Evolutionary conservation across 2,329 filamentous ascomycete species (phyloP), one percentile per base, ranked within the genome.

Genomic region (Trichoderma asperellum): DNA sequence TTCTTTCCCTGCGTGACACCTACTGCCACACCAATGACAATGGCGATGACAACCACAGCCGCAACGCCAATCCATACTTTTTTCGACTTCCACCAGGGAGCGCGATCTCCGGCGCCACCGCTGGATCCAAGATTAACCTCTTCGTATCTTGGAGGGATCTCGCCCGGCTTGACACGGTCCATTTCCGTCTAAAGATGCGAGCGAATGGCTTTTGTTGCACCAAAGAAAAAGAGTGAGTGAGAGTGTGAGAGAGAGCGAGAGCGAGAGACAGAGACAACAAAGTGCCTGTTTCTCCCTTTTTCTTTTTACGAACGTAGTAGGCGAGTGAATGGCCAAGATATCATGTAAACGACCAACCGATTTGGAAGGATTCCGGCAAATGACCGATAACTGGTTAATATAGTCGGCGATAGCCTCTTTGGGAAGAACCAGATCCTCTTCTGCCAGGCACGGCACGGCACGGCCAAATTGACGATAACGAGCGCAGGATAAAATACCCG

Each of bases 61-160:
- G 16, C 66, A 1, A 79, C 75, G 4, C 72, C 81, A 34, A 85
- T 74, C 84, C 85, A 89, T 12, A 79, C 81, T 69, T 82, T 83
- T 74, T 84, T 83, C 52, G 83, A 79, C 88, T 88, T 81, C 76
- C 83, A 87, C 77, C 76, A 79, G 8, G 79, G 77, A 70, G 75
- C 76, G 34, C 71, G 73, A 6, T 77, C 70, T 18, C 74, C 72
- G 18, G 73, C 74, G 27, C 68, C 69, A 32, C 72, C 71, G 34
- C 70, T 65, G 2, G 72, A 68, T 43, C 71, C 57, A 21, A 76
- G 71, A 60, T 73, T 61, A 58, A 78, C 72, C 57, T 79, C 76
- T 27, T 79, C 75, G 66, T 78, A 77, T 21, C 69, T 64, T 0
- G 73, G 73, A 2, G 76, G 73, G 16, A 69, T n/a, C 21, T 74